Conservation (phyloP, 83 land plant species). For the Thuja plicata region DNA sequence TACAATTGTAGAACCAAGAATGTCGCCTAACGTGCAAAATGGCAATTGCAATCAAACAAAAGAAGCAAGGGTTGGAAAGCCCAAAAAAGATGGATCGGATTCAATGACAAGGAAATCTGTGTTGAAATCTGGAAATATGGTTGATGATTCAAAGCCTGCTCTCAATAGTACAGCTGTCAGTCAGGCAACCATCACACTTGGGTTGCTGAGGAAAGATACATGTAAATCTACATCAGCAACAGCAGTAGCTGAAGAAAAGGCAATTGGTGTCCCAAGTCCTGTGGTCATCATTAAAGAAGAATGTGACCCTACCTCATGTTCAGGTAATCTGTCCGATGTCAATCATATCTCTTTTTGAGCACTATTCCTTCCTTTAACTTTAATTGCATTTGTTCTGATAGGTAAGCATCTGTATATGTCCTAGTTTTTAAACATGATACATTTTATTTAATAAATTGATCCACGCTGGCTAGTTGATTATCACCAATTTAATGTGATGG, state of each 20-base stretch:
- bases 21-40: slow-evolving; percentile 28
- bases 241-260: slow-evolving; percentile 18
- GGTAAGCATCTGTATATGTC: not conserved
- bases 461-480: not conserved
- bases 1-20: slow-evolving; percentile 23
- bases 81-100: slow-evolving; percentile 25
- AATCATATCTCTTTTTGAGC: not conserved
- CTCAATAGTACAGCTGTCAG: slow-evolving; percentile 9
- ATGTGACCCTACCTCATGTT: not conserved
- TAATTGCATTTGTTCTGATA: not conserved
- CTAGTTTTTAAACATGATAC: not conserved
- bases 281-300: not conserved
- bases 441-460: not conserved
- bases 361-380: not conserved
- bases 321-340: slow-evolving; percentile 4
- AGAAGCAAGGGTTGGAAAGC: slow-evolving; percentile 34
- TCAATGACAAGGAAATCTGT: slow-evolving; percentile 35
- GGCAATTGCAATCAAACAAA: slow-evolving; percentile 23
- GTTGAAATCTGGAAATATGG: slow-evolving; percentile 27
- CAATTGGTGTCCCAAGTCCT: not conserved
- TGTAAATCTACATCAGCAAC: not conserved
- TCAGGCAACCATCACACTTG: slow-evolving; percentile 21
- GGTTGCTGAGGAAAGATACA: slow-evolving; percentile 10
- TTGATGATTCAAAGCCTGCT: slow-evolving; percentile 11
- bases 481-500: not conserved